phyloP scores from a whole-genome alignment of 169 alveolate genomes.

The Eimeria brunetti region DNA sequence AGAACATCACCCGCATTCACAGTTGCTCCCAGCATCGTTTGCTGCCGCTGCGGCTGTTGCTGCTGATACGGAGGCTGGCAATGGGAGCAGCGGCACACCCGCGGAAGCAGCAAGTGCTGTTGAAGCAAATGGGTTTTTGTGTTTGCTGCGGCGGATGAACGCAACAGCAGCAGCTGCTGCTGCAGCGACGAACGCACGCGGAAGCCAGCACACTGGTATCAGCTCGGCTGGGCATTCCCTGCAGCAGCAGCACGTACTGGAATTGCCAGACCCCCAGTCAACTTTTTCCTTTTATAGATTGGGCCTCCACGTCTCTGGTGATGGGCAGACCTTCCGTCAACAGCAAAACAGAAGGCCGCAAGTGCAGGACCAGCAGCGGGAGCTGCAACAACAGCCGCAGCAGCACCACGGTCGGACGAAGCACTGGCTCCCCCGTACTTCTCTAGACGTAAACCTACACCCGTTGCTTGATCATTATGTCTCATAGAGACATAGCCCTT shows the following conservation, averaged over 20 bases:
- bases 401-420: background rate
- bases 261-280: background rate
- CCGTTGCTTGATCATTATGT: conserved; percentile 16
- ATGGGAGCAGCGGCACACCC: background rate
- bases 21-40: conserved; percentile 1
- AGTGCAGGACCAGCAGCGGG: conserved; percentile 4
- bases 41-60: conserved; percentile 3
- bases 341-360: background rate
- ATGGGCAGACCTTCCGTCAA: background rate
- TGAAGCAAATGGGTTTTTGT: background rate
- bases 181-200: background rate
- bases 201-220: background rate
- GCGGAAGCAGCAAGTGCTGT: background rate
- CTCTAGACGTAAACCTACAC: background rate
- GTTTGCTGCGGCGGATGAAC: conserved; percentile 7
- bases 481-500: background rate
- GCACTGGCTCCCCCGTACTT: conserved; percentile 26
- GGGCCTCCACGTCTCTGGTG: background rate
- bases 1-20: background rate
- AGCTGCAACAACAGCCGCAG: conserved; percentile 6
- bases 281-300: background rate
- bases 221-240: background rate
- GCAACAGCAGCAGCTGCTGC: conserved; percentile 35
- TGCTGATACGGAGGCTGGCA: background rate
- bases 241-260: conserved; percentile 3